Conservation (phyloP, 306 rosid species). For the Mimosa bimucronata region DNA sequence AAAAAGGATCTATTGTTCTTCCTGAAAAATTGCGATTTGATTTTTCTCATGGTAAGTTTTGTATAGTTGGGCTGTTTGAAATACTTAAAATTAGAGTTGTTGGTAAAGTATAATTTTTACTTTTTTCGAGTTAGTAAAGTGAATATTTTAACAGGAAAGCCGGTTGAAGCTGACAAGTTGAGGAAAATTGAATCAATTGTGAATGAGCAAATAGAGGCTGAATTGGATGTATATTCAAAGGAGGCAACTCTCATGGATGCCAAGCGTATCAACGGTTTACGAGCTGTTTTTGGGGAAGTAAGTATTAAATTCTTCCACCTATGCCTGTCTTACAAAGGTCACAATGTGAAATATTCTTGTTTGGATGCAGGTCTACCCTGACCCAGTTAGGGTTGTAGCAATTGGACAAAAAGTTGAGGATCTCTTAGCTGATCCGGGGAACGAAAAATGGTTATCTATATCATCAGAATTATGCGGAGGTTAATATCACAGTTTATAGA, state of each 20-base stretch:
- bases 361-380: constrained; percentile 84
- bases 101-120: constrained; percentile 39
- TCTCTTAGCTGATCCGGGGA: constrained; percentile 77
- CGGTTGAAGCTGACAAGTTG: constrained; percentile 73
- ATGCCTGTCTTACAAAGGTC: constrained; percentile 31
- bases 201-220: constrained; percentile 84
- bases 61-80: constrained; percentile 28
- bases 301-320: constrained; percentile 35
- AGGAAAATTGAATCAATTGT: constrained; percentile 83
- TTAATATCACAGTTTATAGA: constrained; percentile 38
- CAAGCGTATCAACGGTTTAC: constrained; percentile 73
- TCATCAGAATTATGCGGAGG: constrained; percentile 96
- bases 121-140: constrained; percentile 8
- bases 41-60: constrained; percentile 88
- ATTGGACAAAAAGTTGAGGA: constrained; percentile 88
- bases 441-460: constrained; percentile 71
- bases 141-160: constrained; percentile 77
- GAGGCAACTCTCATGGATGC: constrained; percentile 82
- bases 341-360: constrained; percentile 34
- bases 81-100: constrained; percentile 8
- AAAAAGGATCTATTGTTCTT: constrained; percentile 96
- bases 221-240: constrained; percentile 74
- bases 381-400: constrained; percentile 91
- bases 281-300: constrained; percentile 99
- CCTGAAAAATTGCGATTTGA: constrained; percentile 96